Base-by-base conservation (phyloP, 257 asterid genomes). In the Schizonepeta tenuifolia region DNA sequence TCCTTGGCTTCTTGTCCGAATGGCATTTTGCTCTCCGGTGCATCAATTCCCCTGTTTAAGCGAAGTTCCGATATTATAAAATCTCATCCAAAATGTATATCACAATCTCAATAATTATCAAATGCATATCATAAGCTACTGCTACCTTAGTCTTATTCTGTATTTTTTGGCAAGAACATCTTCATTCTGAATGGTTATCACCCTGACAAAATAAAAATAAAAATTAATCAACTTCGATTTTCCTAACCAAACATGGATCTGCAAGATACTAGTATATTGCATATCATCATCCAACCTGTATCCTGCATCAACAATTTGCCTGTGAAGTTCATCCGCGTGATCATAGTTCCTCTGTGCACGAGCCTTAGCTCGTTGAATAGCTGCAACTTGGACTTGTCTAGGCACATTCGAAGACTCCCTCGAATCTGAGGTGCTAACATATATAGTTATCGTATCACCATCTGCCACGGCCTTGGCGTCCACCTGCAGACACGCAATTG, bases 401-500 rank as follows among this genome's bases (percentile, higher is more conserved):
- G 99, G 99, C 36, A 95, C 85, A 47, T 58, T 54, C 9, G 96
- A 71, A 7, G 99, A 79, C 81, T 88, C 99, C 75, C 91, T 84
- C 7, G 85, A 80, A 77, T 87, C 90, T 8, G 10, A 62, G 0
- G 88, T 70, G 63, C 82, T 88, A 33, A 91, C 95, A 40, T 88
- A 94, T 14, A 87, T 97, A 9, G 92, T 94, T 66, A 94, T 69
- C 4, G 98, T 89, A 81, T 91, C 97, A n/a, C 97, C 99, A 82
- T 91, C 98, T 4, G 97, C 99, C 31, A 91, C 99, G 20, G 99
- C 96, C 78, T 85, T 94, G 2, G 87, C 86, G 79, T 94, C 96
- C 71, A 94, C 95, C 98, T 91, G 21, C 9, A 57, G 22, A 63
- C 8, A 13, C 70, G 38, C 18, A 46, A 6, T 22, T 0, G 17